Percentiles rank a stretch among this genome's conserved stretches.
These are phyloP conservation scores for Calonectria pseudoreteaudii DNA, from an alignment of 2,329 filamentous ascomycete genomes.

Conservation along the genomic window DNA sequence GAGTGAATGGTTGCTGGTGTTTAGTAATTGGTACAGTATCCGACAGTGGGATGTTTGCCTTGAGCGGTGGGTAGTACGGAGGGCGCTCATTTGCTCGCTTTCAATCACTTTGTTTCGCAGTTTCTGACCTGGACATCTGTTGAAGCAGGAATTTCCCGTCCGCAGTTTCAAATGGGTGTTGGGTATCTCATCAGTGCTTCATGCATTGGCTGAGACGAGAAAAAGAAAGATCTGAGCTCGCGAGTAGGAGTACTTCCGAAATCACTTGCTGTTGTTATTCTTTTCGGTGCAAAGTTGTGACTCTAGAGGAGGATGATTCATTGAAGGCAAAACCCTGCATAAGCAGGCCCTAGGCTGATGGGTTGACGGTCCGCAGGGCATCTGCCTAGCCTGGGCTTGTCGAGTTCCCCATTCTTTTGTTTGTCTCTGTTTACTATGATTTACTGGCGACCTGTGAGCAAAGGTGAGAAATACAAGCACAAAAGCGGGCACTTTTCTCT, in stretches of 20 bases:
- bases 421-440: constrained; percentile 3
- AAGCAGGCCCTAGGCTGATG: background rate
- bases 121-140: background rate
- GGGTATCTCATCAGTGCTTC: background rate
- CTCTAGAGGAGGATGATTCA: background rate
- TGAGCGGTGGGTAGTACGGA: background rate
- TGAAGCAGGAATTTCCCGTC: background rate
- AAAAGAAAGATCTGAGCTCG: background rate
- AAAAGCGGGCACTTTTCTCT: background rate
- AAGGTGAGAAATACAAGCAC: background rate
- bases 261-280: background rate
- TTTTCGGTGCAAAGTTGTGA: background rate
- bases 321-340: background rate
- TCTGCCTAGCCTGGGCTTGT: constrained; percentile 1
- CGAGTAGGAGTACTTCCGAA: background rate
- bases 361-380: background rate
- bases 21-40: background rate
- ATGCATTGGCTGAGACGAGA: background rate
- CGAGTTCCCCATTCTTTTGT: background rate
- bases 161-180: background rate
- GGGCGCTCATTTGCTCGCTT: background rate
- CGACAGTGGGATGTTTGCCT: background rate
- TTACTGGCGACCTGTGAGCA: background rate
- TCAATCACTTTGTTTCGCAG: background rate
- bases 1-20: background rate